Evolutionary conservation across 148 eudicot species (phyloP), one percentile per base, ranked within the genome.

Genomic region (Amaranthus palmeri): DNA sequence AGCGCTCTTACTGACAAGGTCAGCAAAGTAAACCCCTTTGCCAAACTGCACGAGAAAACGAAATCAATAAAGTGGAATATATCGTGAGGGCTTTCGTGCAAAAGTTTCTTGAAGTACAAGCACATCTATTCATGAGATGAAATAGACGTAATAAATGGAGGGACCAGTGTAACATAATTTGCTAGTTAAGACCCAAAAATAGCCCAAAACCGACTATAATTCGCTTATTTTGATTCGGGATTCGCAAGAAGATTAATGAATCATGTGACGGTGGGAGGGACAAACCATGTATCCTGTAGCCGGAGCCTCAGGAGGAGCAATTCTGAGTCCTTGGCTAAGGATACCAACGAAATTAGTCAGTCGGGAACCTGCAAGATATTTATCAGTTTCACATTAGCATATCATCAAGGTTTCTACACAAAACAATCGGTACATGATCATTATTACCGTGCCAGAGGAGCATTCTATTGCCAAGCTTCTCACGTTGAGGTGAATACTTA

Each of bases 301-400:
- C 10, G 99, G 99, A 80, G 97, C 99, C 85, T 96, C 99, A 41
- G 99, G 97, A 75, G 99, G 99, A 72, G 99, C 99, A 73, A 96
- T 92, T 76, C 99, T 77, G 63, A 96, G 85, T 71, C 97, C 99
- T 90, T 96, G 96, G 80, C 92, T 96, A 68, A 96, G 93, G 53
- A 95, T 95, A 79, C 99, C 99, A 68, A 95, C 96, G 83, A 84
- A 95, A 77, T 95, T 95, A 49, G 99, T 95, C 89, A 95, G 54
- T 74, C 97, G 96, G 59, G 99, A 95, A 82, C 99, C 97, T 95
- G 87, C 54, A 12, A 75, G 51, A 52, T 25, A 74, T 25, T 70
- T 60, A 44, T 52, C 64, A 69, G 7, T 4, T 18, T 3, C 7
- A 48, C 36, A 43, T 17, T 50, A 49, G 45, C 42, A 60, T 41